A percentile compares a stretch with the other conserved stretches of the same genome.
phyloP scores from a whole-genome alignment of 495 filamentous ascomycete species.

The Venustampulla echinocandica region DNA sequence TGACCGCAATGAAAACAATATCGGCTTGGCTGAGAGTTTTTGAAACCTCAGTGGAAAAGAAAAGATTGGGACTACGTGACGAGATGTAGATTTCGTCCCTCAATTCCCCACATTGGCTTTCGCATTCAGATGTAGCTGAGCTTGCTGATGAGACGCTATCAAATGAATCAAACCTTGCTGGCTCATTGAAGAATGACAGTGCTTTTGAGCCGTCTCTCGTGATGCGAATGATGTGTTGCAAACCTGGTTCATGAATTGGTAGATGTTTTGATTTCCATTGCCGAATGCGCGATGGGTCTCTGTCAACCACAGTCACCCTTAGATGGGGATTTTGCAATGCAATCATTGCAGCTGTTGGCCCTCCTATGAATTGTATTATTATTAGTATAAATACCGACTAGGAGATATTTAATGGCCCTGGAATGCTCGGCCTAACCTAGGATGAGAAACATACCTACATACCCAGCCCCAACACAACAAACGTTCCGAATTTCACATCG shows the following conservation, averaged over 20 bases:
- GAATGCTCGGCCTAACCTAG: background rate
- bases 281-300: slow-evolving; percentile 53
- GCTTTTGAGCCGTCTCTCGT: slow-evolving; percentile 51
- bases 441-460: slow-evolving; percentile 48
- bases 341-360: slow-evolving; percentile 67
- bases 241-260: slow-evolving; percentile 69
- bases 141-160: slow-evolving; percentile 14
- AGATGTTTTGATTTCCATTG: slow-evolving; percentile 66
- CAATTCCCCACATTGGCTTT: slow-evolving; percentile 22
- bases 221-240: slow-evolving; percentile 56
- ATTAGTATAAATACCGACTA: too few relatives aligned
- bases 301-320: slow-evolving; percentile 62
- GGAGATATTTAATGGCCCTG: too few relatives aligned
- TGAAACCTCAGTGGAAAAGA: slow-evolving; percentile 61
- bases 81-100: slow-evolving; percentile 29
- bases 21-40: slow-evolving; percentile 57
- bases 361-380: slow-evolving; percentile 52
- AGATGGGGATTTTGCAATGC: slow-evolving; percentile 63
- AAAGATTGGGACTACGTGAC: slow-evolving; percentile 51
- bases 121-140: slow-evolving; percentile 25
- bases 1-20: slow-evolving; percentile 69
- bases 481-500: slow-evolving; percentile 53
- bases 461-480: slow-evolving; percentile 56
- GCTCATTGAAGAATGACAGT: slow-evolving; percentile 25
- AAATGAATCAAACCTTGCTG: slow-evolving; percentile 7